These are phyloP conservation scores for Nepenthes mirabilis DNA, from an alignment of 148 eudicot species.

Conservation along the genomic window DNA sequence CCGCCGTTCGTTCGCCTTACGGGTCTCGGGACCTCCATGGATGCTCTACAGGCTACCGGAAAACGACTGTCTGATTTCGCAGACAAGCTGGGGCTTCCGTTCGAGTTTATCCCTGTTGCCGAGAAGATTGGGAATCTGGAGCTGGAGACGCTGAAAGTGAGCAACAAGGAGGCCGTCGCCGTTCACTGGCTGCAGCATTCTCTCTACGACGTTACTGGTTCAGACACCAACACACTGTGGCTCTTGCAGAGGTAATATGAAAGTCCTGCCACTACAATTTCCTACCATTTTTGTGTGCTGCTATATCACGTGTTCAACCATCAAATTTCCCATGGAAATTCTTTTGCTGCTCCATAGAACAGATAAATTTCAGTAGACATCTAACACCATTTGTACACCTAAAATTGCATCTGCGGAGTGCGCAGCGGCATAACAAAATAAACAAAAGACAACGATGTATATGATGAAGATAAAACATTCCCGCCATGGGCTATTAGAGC, in stretches of 20 bases:
- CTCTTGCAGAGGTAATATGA: slow-evolving; percentile 65
- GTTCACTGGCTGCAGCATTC: slow-evolving; percentile 98
- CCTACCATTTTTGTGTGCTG: not conserved
- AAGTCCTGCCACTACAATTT: not conserved
- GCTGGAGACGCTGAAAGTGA: slow-evolving; percentile 53
- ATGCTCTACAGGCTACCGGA: slow-evolving; percentile 76
- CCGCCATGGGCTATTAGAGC: no score
- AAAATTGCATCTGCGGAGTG: no score
- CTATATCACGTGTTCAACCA: no score
- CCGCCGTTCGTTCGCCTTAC: slow-evolving; percentile 73
- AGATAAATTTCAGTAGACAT: no score
- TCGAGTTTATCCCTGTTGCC: slow-evolving; percentile 67
- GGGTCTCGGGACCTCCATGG: slow-evolving; percentile 63
- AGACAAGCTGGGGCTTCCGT: slow-evolving; percentile 64
- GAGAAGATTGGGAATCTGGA: slow-evolving; percentile 78
- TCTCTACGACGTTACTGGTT: slow-evolving; percentile 83
- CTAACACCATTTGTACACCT: no score
- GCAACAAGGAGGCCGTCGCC: slow-evolving; percentile 79
- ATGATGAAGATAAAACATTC: no score
- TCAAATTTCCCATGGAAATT: no score
- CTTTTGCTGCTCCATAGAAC: no score
- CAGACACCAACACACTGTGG: slow-evolving; percentile 65
- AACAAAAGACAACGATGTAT: no score
- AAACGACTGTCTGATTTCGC: slow-evolving; percentile 79
- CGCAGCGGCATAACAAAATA: no score